These are phyloP conservation scores for Gnomoniopsis sp. DNA, from an alignment of 2,329 filamentous ascomycete species.

Conservation along the genomic window DNA sequence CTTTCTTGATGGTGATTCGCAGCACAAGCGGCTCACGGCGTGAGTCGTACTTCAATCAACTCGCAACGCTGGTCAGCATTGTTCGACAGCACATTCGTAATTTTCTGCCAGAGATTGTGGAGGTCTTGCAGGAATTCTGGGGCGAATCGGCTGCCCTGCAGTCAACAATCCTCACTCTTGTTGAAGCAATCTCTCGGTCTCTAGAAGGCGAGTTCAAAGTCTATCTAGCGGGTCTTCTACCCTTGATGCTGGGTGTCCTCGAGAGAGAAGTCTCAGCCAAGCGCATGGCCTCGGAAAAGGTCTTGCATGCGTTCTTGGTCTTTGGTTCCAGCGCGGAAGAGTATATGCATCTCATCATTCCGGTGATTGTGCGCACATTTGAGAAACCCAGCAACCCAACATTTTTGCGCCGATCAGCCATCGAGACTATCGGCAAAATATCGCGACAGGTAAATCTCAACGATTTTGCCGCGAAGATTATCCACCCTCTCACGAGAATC, in stretches of 20 bases:
- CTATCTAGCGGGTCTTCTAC: slow-evolving; percentile 83
- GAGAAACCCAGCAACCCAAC: slow-evolving; percentile 81
- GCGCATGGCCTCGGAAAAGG: slow-evolving; percentile 80
- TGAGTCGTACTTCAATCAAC: slow-evolving; percentile 96
- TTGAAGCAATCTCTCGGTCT: slow-evolving; percentile 90
- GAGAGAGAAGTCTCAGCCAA: slow-evolving; percentile 78
- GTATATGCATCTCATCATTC: slow-evolving; percentile 98
- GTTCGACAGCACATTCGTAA: slow-evolving; percentile 95
- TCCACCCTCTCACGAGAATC: slow-evolving; percentile 86
- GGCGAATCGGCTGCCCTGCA: slow-evolving; percentile 75
- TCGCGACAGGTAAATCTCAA: slow-evolving; percentile 96
- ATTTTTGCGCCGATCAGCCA: slow-evolving; percentile 79
- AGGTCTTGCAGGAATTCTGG: slow-evolving; percentile 89
- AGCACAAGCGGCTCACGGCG: slow-evolving; percentile 73
- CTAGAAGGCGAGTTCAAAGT: slow-evolving; percentile 98
- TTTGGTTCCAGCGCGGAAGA: slow-evolving; percentile 96
- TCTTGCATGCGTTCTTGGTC: slow-evolving; percentile 91
- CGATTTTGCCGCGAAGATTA: slow-evolving; percentile 93
- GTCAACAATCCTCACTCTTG: slow-evolving; percentile 83
- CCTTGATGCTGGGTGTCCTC: slow-evolving; percentile 89
- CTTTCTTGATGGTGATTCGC: slow-evolving; percentile 85
- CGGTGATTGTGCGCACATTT: slow-evolving; percentile 90
- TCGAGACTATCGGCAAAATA: slow-evolving; percentile 91
- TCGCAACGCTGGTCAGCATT: slow-evolving; percentile 89
- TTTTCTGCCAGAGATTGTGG: slow-evolving; percentile 81